Conservation (phyloP, 192 early-diverging fungal species). For the Backusella tarrabulga region DNA sequence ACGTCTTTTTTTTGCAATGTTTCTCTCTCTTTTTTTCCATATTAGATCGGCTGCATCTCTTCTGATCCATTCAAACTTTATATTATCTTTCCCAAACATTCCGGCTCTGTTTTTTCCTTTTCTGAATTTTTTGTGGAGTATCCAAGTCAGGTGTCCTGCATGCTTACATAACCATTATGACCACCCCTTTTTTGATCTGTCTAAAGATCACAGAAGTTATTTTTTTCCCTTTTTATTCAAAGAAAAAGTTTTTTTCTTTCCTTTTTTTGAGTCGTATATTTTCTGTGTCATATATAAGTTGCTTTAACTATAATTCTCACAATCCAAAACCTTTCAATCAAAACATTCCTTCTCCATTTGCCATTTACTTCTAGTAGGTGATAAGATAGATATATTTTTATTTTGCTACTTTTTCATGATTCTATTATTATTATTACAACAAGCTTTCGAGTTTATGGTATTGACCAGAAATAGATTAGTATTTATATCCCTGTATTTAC, state of each 20-base stretch:
- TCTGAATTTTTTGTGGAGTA: not conserved
- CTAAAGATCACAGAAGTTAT: not conserved
- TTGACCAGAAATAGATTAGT: not conserved
- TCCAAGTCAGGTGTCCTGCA: not conserved
- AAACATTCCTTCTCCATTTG: not conserved
- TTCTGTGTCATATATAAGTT: not conserved
- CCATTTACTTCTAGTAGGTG: not conserved
- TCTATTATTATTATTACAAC: conserved; percentile 1
- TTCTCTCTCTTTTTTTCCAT: not conserved
- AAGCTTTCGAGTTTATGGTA: not conserved
- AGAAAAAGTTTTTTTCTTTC: not conserved
- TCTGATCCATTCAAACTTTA: not conserved
- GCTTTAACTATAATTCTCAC: not conserved
- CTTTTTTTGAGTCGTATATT: not conserved
- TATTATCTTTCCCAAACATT: not conserved
- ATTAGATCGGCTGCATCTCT: not conserved
- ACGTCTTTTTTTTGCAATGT: not conserved
- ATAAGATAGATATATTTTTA: not conserved
- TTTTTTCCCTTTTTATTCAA: not conserved
- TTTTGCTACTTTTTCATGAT: not conserved
- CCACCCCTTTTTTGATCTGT: not conserved
- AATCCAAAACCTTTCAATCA: not conserved
- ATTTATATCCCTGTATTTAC: not conserved
- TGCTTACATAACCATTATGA: not conserved
- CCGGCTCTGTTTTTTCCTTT: not conserved